Conservation (phyloP, 2,329 filamentous ascomycete species). For the Raffaelea ambrosiae region DNA sequence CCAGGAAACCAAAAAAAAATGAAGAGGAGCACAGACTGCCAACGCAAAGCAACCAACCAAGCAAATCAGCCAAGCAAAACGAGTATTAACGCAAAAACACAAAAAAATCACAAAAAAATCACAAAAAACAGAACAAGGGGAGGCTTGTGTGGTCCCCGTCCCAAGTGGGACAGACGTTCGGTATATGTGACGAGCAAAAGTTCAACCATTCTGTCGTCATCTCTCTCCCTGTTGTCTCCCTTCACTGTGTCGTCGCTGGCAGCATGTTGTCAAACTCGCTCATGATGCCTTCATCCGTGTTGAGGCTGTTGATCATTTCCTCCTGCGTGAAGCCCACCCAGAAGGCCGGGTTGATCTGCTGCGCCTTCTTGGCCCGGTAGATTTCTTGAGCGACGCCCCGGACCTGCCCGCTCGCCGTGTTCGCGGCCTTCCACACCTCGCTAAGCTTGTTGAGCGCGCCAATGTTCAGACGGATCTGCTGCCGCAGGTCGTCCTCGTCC, state of each 20-base stretch:
- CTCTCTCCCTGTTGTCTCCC: not conserved
- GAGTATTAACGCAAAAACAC: too few relatives aligned
- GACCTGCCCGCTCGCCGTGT: conserved; percentile 62
- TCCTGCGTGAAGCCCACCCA: conserved; percentile 47
- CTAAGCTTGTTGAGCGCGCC: conserved; percentile 64
- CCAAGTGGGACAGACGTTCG: not conserved
- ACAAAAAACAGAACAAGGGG: too few relatives aligned
- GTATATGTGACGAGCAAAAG: too few relatives aligned
- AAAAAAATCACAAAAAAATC: too few relatives aligned
- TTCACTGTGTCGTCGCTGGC: conserved; percentile 13
- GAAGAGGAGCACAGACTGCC: too few relatives aligned
- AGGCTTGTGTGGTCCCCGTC: not conserved
- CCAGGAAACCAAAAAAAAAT: too few relatives aligned
- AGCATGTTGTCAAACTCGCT: conserved; percentile 42
- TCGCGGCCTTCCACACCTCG: conserved; percentile 64
- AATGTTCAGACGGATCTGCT: conserved; percentile 70
- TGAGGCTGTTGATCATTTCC: conserved; percentile 45
- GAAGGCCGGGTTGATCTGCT: conserved; percentile 42
- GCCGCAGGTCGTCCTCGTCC: conserved; percentile 59
- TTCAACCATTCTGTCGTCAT: not conserved
- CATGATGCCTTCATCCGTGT: conserved; percentile 51
- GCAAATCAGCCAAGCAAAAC: too few relatives aligned
- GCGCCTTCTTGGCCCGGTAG: conserved; percentile 49
- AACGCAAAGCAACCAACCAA: too few relatives aligned
- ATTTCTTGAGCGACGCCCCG: conserved; percentile 73